A percentile compares a stretch with the other conserved stretches of the same genome.
phyloP scores from a whole-genome alignment of 2,329 filamentous ascomycete genomes.

The Fusarium palustre region DNA sequence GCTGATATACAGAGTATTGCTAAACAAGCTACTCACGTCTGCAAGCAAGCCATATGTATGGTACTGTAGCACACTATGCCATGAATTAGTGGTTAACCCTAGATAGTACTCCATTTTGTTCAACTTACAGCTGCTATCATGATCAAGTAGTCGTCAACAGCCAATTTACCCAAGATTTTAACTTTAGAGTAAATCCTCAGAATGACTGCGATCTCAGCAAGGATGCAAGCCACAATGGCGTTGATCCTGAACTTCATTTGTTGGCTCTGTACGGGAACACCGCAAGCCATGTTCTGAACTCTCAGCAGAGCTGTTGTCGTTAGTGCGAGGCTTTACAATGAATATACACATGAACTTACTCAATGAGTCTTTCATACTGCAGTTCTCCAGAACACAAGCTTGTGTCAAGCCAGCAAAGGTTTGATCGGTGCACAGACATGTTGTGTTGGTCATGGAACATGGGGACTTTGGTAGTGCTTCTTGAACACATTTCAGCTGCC shows the following conservation, averaged over 20 bases:
- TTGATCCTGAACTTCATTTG: constrained; percentile 33
- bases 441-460: constrained; percentile 29
- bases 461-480: constrained; percentile 25
- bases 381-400: constrained; percentile 24
- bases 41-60: constrained; percentile 31
- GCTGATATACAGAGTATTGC: too few species aligned
- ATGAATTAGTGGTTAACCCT: not conserved
- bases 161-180: constrained; percentile 26
- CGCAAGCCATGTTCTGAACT: constrained; percentile 28
- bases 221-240: constrained; percentile 24
- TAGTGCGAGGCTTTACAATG: not conserved
- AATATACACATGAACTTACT: constrained; percentile 2
- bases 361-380: constrained; percentile 32
- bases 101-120: rapidly evolving
- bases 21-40: constrained; percentile 1
- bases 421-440: constrained; percentile 35
- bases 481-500: constrained; percentile 29
- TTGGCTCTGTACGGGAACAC: constrained; percentile 28
- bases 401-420: constrained; percentile 29
- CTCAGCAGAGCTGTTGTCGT: constrained; percentile 17
- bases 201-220: constrained; percentile 27
- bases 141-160: constrained; percentile 29
- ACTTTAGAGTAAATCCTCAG: constrained; percentile 31
- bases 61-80: constrained; percentile 29
- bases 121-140: constrained; percentile 29